These are phyloP conservation scores for Pouteria campechiana DNA, from an alignment of 179 eudicot genomes.

Conservation along the genomic window DNA sequence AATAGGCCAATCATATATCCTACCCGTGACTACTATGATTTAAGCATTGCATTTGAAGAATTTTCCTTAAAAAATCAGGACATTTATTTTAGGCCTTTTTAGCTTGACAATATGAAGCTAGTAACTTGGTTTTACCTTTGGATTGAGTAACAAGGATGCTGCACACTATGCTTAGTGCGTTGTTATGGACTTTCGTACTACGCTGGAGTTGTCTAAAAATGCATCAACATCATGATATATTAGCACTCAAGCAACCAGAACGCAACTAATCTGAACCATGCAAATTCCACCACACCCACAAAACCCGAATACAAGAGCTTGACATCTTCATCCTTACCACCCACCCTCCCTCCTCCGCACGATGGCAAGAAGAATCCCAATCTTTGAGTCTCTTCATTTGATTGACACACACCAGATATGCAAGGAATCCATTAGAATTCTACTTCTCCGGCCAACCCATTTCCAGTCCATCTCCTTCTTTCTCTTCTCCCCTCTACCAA, in stretches of 20 bases:
- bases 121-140: no score
- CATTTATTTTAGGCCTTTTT: neutral
- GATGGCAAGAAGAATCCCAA: conserved; percentile 6
- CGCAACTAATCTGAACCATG: neutral
- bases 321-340: neutral
- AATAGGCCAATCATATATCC: no score
- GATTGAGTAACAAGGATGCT: no score
- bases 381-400: conserved; percentile 1
- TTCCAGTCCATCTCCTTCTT: conserved; percentile 9
- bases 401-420: conserved; percentile 6
- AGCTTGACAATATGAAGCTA: neutral
- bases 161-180: no score
- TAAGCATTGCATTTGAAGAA: no score
- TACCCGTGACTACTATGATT: no score
- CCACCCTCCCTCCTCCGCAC: neutral
- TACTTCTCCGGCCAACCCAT: neutral
- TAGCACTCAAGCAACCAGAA: conserved; percentile 5
- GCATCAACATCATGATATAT: conserved; percentile 7
- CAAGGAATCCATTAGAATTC: conserved; percentile 6
- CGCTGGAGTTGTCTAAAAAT: neutral
- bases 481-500: conserved; percentile 12
- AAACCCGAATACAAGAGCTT: neutral
- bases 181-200: neutral
- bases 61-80: no score
- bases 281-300: neutral